Evolutionary conservation across 805 yeast genomes (phyloP).

Genomic region (Yarrowia bubula): DNA sequence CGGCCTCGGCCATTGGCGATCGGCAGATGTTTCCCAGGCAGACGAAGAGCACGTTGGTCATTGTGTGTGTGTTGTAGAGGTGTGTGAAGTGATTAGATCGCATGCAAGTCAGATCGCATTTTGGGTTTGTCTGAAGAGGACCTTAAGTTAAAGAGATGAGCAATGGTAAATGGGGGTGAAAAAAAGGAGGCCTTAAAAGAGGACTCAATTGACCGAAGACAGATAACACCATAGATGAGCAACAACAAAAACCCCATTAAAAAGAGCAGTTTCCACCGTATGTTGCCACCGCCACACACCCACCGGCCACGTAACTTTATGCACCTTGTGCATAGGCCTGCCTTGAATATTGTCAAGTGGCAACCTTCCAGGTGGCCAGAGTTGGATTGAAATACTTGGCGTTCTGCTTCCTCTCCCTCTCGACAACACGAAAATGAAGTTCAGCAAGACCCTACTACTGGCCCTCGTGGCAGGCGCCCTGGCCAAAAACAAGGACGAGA

Average conservation of each 20-base stretch:
- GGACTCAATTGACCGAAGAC: too few relatives aligned
- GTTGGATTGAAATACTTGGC: not conserved
- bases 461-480: conserved; percentile 9
- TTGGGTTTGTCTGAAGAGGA: not conserved
- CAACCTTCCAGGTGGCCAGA: conserved; percentile 6
- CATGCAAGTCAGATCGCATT: conserved; percentile 3
- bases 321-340: conserved; percentile 1
- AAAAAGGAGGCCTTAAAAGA: too few relatives aligned
- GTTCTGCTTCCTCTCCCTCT: not conserved
- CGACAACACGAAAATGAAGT: conserved; percentile 6
- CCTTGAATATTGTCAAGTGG: conserved; percentile 3
- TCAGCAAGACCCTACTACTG: conserved; percentile 12
- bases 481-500: not conserved
- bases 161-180: too few relatives aligned
- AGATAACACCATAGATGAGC: not conserved
- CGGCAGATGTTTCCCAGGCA: conserved; percentile 53
- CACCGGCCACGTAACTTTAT: conserved; percentile 11
- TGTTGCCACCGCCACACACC: not conserved
- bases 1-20: conserved; percentile 98
- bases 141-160: not conserved
- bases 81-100: not conserved
- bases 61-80: not conserved
- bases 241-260: not conserved
- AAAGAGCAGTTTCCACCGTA: too few relatives aligned
- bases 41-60: conserved; percentile 24